Conservation (phyloP, 1,284 basidiomycete genomes). For the Cutaneotrichosporon sp. region DNA sequence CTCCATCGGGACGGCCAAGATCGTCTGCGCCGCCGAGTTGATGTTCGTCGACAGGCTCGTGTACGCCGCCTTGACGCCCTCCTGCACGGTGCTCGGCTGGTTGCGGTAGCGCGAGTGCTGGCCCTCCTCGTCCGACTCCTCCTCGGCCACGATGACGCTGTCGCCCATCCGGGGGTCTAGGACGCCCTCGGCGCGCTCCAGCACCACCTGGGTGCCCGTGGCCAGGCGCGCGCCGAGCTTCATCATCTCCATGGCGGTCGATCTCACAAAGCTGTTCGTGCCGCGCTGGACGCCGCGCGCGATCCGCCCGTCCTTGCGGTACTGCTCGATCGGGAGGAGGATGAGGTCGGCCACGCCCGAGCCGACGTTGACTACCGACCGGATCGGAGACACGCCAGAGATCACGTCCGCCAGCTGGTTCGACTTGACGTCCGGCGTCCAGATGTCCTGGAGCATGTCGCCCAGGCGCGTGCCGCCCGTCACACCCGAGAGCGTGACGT, state of each 20-base stretch:
- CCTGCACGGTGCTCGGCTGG: slow-evolving; percentile 78
- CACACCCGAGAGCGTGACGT: slow-evolving; percentile 87
- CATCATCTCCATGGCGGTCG: slow-evolving; percentile 91
- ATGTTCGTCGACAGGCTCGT: slow-evolving; percentile 78
- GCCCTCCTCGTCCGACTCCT: slow-evolving; percentile 46
- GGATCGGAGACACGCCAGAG: slow-evolving; percentile 93
- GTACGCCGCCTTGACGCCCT: slow-evolving; percentile 90
- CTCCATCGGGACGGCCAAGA: slow-evolving; percentile 98
- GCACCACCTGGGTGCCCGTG: slow-evolving; percentile 94
- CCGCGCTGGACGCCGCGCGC: slow-evolving; percentile 93
- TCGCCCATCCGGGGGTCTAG: slow-evolving; percentile 62
- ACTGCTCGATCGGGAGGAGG: slow-evolving; percentile 93
- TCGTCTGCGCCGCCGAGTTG: slow-evolving; percentile 93
- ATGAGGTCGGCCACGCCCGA: slow-evolving; percentile 95
- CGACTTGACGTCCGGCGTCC: slow-evolving; percentile 99
- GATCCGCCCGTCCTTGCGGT: slow-evolving; percentile 93
- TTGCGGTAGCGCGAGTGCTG: slow-evolving; percentile 84
- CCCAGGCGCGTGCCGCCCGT: slow-evolving; percentile 86
- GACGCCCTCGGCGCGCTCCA: slow-evolving; percentile 93
- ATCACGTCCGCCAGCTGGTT: slow-evolving; percentile 97
- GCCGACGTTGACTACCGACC: slow-evolving; percentile 93
- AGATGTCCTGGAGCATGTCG: slow-evolving; percentile 89
- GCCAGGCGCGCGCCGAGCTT: slow-evolving; percentile 92
- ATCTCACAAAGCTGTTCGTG: slow-evolving; percentile 85
- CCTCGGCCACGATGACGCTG: slow-evolving; percentile 23